Conservation (phyloP, 176 grass and related monocot genomes). For the Oryza coarctata region DNA sequence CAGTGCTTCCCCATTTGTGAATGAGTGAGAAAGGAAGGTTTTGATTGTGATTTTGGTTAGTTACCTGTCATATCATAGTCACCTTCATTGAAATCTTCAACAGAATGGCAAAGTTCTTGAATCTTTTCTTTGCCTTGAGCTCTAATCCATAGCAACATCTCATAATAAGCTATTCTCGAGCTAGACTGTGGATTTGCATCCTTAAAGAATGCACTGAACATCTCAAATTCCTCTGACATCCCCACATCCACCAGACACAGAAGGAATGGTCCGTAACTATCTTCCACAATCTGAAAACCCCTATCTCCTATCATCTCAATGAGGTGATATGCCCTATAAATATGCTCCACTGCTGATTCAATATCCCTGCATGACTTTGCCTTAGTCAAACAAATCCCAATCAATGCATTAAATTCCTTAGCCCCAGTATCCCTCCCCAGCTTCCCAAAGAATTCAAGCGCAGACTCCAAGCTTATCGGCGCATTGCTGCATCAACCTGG, state of each 20-base stretch:
- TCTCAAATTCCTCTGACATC: slow-evolving; percentile 65
- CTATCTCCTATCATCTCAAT: slow-evolving; percentile 62
- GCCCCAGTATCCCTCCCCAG: slow-evolving; percentile 71
- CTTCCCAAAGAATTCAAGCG: slow-evolving; percentile 65
- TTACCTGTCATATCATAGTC: slow-evolving; percentile 64
- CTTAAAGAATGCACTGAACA: slow-evolving; percentile 69
- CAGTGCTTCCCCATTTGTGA: slow-evolving; percentile 9
- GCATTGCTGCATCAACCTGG: slow-evolving; percentile 65
- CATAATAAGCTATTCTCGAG: slow-evolving; percentile 80
- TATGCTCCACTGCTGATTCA: slow-evolving; percentile 59
- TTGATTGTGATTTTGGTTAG: slow-evolving; percentile 7
- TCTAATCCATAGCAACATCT: slow-evolving; percentile 81
- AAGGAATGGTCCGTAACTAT: slow-evolving; percentile 67
- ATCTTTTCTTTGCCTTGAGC: slow-evolving; percentile 68
- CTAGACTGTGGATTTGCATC: slow-evolving; percentile 51
- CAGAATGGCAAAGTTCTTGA: slow-evolving; percentile 47
- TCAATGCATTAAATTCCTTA: slow-evolving; percentile 76
- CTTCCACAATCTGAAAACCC: slow-evolving; percentile 64
- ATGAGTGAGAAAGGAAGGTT: slow-evolving; percentile 1
- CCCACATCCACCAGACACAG: slow-evolving; percentile 69
- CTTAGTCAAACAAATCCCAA: slow-evolving; percentile 52
- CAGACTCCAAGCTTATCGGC: slow-evolving; percentile 61
- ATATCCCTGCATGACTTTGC: slow-evolving; percentile 53
- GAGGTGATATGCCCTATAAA: slow-evolving; percentile 55
- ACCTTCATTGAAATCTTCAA: slow-evolving; percentile 42